These are phyloP conservation scores for Sporothrix inflata DNA, from an alignment of 2,329 filamentous ascomycete species.

Conservation along the genomic window DNA sequence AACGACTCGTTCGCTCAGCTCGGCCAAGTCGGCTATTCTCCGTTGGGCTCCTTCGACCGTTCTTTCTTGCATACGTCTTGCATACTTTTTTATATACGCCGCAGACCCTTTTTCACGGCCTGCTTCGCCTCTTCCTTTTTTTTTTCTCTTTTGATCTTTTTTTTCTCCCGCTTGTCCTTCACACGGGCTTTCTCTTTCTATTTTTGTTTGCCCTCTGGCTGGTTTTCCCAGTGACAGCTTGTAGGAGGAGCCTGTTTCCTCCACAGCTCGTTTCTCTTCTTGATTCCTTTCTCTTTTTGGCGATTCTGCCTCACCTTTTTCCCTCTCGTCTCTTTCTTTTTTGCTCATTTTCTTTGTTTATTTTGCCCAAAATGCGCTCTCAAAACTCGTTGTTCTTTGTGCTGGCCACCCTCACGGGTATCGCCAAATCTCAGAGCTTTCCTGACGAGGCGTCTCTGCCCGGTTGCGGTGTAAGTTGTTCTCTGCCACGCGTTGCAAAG, in stretches of 20 bases:
- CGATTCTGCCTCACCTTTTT: not conserved
- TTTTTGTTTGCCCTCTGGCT: slow-evolving; percentile 12
- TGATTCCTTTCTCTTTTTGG: not conserved
- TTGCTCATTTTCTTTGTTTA: slow-evolving; percentile 6
- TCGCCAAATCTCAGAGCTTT: slow-evolving; percentile 29
- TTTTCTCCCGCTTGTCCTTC: not conserved
- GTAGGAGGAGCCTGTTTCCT: slow-evolving; percentile 4
- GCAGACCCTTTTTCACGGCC: not conserved
- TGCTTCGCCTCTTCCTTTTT: not conserved
- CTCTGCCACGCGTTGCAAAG: not conserved
- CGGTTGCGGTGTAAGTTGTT: slow-evolving; percentile 33
- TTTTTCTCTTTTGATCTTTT: not conserved
- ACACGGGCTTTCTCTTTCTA: not conserved
- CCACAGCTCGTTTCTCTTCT: slow-evolving; percentile 19
- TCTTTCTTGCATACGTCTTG: slow-evolving; percentile 1
- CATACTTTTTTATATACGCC: slow-evolving; percentile 14
- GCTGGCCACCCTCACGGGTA: slow-evolving; percentile 20
- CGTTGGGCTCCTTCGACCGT: slow-evolving; percentile 7
- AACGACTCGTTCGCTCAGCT: not conserved
- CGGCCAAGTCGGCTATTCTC: not conserved
- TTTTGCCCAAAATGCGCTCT: slow-evolving; percentile 27
- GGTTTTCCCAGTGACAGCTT: slow-evolving; percentile 16
- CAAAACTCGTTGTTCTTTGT: slow-evolving; percentile 19
- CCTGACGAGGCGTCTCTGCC: slow-evolving; percentile 30
- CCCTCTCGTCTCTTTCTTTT: not conserved